A percentile compares a stretch with the other conserved stretches of the same genome.
Conservation (phyloP, 352 stramenopile species). For the Peronospora destructor region DNA sequence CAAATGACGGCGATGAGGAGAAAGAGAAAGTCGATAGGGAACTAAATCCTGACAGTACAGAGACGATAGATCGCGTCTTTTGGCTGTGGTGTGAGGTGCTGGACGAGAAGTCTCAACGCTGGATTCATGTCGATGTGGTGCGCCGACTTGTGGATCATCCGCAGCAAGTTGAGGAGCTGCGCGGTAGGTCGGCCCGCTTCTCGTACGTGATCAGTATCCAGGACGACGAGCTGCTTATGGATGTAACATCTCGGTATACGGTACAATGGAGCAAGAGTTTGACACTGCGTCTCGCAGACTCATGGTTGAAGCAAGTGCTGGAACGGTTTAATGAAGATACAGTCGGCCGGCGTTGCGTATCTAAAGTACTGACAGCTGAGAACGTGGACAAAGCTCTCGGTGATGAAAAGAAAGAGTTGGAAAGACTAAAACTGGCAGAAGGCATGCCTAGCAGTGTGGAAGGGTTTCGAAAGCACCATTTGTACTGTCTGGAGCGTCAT, state of each 20-base stretch:
- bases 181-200: slow-evolving; percentile 43
- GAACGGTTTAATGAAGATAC: slow-evolving; percentile 35
- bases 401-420: slow-evolving; percentile 32
- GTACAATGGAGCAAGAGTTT: slow-evolving; percentile 58
- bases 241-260: slow-evolving; percentile 63
- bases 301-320: slow-evolving; percentile 42
- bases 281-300: slow-evolving; percentile 42
- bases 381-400: slow-evolving; percentile 16
- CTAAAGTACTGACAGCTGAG: slow-evolving; percentile 1
- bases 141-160: slow-evolving; percentile 40
- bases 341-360: neutral
- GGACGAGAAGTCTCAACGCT: slow-evolving; percentile 38
- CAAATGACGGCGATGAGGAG: slow-evolving; percentile 8
- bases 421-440: slow-evolving; percentile 40
- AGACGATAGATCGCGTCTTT: slow-evolving; percentile 14
- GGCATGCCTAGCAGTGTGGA: slow-evolving; percentile 72
- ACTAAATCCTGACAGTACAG: slow-evolving; percentile 3
- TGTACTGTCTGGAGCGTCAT: slow-evolving; percentile 76
- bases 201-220: slow-evolving; percentile 62
- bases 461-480: slow-evolving; percentile 68
- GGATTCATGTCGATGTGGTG: slow-evolving; percentile 56
- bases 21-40: slow-evolving; percentile 14
- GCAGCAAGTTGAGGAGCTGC: slow-evolving; percentile 40
- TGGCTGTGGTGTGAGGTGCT: slow-evolving; percentile 72
- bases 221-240: slow-evolving; percentile 37